Evolutionary conservation across 179 eudicot species (phyloP).

Genomic region (Beta lomatogona): DNA sequence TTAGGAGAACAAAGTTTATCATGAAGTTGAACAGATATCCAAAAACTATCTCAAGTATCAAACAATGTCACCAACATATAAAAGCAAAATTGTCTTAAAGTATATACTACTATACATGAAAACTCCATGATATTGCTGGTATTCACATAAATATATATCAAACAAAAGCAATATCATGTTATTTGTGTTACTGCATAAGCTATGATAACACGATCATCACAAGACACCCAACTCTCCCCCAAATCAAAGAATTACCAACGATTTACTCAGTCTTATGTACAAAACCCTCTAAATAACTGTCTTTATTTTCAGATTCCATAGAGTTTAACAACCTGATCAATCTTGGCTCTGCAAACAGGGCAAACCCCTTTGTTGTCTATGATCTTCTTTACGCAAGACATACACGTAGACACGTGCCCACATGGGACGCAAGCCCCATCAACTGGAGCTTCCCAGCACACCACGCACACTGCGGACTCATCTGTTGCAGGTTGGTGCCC

Average conservation of each 20-base stretch:
- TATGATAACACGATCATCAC: not conserved
- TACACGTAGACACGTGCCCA: constrained; percentile 87
- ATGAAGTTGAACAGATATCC: too few species aligned
- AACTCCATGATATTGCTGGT: too few species aligned
- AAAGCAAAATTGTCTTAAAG: too few species aligned
- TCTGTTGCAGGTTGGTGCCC: constrained; percentile 20
- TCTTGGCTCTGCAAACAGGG: constrained; percentile 74
- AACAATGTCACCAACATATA: too few species aligned
- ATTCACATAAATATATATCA: not conserved
- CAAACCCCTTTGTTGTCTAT: constrained; percentile 61
- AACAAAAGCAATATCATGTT: not conserved
- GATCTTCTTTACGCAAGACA: constrained; percentile 71
- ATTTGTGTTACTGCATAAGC: not conserved
- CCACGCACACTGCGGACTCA: constrained; percentile 48
- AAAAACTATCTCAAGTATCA: too few species aligned
- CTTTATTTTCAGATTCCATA: constrained; percentile 47
- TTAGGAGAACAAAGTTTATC: too few species aligned
- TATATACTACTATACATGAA: too few species aligned
- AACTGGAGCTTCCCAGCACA: constrained; percentile 74
- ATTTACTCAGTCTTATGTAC: constrained; percentile 2
- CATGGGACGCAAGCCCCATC: constrained; percentile 90
- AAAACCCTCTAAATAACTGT: not conserved
- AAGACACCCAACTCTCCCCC: not conserved
- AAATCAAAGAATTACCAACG: not conserved
- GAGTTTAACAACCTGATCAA: constrained; percentile 60